Base-by-base conservation (phyloP, 352 stramenopile genomes). In the Phytophthora capsici region DNA sequence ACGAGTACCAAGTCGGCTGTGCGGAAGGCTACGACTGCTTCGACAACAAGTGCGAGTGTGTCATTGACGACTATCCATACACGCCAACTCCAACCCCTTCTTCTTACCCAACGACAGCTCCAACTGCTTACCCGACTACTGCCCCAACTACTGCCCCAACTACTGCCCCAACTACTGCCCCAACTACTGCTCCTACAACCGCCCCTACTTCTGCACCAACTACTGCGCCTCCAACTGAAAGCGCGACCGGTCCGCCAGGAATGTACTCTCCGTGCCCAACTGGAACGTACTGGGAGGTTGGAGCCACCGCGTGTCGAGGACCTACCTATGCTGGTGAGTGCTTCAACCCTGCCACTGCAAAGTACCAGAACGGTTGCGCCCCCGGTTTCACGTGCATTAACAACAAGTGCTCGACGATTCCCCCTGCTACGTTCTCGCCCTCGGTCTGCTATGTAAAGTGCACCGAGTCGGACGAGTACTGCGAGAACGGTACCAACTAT, bases 361-460 rank as follows among this genome's bases (percentile, higher is more conserved):
- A 37, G 65, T 73, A 48, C 34, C 65, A 73, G 43, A 49, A 68
- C 26, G 69, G 69, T 4, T 79, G 71, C 4, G 71, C 66, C 44
- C 13, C 23, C 13, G 71, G 71, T 41, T 79, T 79, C 26, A 45
- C 43, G 28, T 80, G 71, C 51, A 59, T 53, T 16, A 66, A 68
- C 44, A 63, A 71, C 59, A 74, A 80, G 64, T 75, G 67, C 55
- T 60, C 47, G 0, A 67, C 60, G 28, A 66, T 48, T n/a, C 54
- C 66, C 10, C 61, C 61, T 4, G 50, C 60, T 1, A 71, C 66
- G 3, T 74, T 70, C 19, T 32, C 66, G 0, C 54, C 60, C 5
- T 25, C 30, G 8, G 59, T 68, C 3, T 74, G 65, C 66, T 78
- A 78, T 57, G 3, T 59, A 5, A 48, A 62, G 36, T 77, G 69